Evolutionary conservation across 1,284 basidiomycete species (phyloP).

Genomic region (Trametes hirsuta): DNA sequence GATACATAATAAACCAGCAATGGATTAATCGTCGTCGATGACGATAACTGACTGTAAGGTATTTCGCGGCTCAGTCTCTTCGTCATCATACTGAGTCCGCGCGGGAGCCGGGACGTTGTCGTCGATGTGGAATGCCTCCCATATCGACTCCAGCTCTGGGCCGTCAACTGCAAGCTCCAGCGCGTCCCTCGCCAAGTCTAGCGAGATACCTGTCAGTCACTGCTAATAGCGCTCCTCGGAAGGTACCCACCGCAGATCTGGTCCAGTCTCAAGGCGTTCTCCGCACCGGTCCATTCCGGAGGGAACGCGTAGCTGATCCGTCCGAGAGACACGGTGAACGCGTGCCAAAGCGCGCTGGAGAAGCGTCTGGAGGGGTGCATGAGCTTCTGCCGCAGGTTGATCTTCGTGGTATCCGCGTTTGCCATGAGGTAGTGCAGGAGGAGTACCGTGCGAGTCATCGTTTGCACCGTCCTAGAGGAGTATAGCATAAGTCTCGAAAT

Average conservation of each 20-base stretch:
- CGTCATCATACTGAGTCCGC: slow-evolving; percentile 9
- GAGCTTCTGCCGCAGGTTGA: slow-evolving; percentile 59
- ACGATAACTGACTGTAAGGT: neutral
- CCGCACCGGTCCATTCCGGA: slow-evolving; percentile 59
- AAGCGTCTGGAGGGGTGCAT: slow-evolving; percentile 50
- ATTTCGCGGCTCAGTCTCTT: slow-evolving; percentile 21
- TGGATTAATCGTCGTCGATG: neutral
- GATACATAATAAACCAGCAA: neutral
- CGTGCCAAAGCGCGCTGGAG: slow-evolving; percentile 74
- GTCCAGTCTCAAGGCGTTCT: slow-evolving; percentile 49
- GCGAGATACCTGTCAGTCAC: neutral
- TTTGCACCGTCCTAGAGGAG: slow-evolving; percentile 48
- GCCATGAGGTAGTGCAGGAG: slow-evolving; percentile 66
- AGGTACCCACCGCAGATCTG: slow-evolving; percentile 51
- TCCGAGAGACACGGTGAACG: slow-evolving; percentile 78
- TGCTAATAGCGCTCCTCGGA: too few relatives aligned
- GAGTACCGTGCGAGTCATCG: slow-evolving; percentile 53
- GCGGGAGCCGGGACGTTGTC: slow-evolving; percentile 2
- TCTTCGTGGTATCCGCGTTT: slow-evolving; percentile 40
- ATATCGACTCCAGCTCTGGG: slow-evolving; percentile 33
- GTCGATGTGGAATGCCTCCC: slow-evolving; percentile 26
- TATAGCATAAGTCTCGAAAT: neutral
- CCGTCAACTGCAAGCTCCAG: slow-evolving; percentile 33
- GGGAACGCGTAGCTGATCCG: slow-evolving; percentile 72
- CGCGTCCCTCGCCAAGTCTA: slow-evolving; percentile 31